phyloP scores from a whole-genome alignment of 2,329 filamentous ascomycete species.

The Didymella segeticola region DNA sequence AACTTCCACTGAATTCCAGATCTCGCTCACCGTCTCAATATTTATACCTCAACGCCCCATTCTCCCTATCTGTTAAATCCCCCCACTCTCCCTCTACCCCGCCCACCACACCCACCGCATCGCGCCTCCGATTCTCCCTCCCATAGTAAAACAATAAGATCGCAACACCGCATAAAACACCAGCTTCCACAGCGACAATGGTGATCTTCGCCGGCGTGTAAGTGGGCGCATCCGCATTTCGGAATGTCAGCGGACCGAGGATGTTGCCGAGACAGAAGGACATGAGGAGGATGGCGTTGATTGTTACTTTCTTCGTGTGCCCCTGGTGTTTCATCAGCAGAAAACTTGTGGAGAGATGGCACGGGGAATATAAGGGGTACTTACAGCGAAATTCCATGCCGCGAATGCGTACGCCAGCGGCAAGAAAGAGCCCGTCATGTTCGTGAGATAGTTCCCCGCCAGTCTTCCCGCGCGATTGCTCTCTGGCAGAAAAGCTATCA shows the following conservation, averaged over 20 bases:
- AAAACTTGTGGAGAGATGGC: not conserved
- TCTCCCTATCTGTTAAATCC: constrained; percentile 49
- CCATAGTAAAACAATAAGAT: constrained; percentile 35
- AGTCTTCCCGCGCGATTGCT: constrained; percentile 28
- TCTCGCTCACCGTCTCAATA: too few species aligned
- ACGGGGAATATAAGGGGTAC: too few species aligned
- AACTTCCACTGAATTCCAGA: too few species aligned
- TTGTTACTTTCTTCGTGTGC: constrained; percentile 60
- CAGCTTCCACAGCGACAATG: constrained; percentile 43
- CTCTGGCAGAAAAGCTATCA: constrained; percentile 29
- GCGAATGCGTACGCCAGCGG: constrained; percentile 50
- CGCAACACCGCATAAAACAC: constrained; percentile 45
- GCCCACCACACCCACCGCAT: constrained; percentile 10
- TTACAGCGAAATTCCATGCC: constrained; percentile 53
- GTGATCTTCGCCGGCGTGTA: constrained; percentile 56
- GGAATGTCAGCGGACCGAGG: constrained; percentile 52
- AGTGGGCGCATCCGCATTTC: constrained; percentile 40
- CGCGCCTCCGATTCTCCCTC: constrained; percentile 43
- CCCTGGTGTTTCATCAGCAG: constrained; percentile 5
- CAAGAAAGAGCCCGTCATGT: constrained; percentile 44
- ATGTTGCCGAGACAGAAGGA: constrained; percentile 54
- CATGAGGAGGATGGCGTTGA: constrained; percentile 55
- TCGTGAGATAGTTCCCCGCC: constrained; percentile 56
- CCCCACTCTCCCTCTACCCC: constrained; percentile 43
- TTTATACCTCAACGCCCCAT: constrained; percentile 31